Evolutionary conservation across 2,329 filamentous ascomycete genomes (phyloP), one percentile per base, ranked within the genome.

Genomic region (Apiospora phragmitis): DNA sequence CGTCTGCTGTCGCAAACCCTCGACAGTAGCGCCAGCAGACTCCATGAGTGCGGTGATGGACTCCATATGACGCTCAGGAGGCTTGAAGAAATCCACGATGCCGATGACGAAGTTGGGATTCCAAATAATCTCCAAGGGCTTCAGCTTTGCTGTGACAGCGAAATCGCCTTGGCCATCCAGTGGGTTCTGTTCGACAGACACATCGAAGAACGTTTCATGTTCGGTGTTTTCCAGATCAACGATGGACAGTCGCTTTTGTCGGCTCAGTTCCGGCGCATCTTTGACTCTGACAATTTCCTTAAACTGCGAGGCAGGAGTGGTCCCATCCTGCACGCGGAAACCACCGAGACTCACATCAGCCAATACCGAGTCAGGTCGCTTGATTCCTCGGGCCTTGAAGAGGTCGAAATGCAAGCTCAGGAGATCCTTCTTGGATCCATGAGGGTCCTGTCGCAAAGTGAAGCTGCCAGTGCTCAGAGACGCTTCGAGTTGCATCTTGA

Each of bases 271-370:
- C 67, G 92, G 90, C 0, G 93, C 93, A 80, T 97, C 94, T 80
- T 99, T 99, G 80, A 99, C 94, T 16, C 92, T 92, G 71, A 99
- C 94, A 76, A 99, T 98, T 79, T 99, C 95, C 24, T 95, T 94
- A 78, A 95, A 99, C 38, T 98, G 85, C 74, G 93, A 98, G 70
- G 95, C 92, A 51, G 94, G 90, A 0, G 96, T 99, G 0, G 95
- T 98, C 69, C 96, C 96, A 80, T 99, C 96, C 74, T 98, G 98
- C 75, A 99, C 91, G 71, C 96, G 92, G 80, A 99, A 89, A 0
- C 95, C 96, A 69, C 95, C 96, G 1, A 99, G 91, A 74, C 94
- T 96, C 68, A 98, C 83, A 78, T 98, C 94, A 9, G 94, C 90
- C 42, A 98, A 87, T 76, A 97, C 90, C 0, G 96, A 99, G 79